These are phyloP conservation scores for Calendula officinalis DNA, from an alignment of 129 eudicot species.

Conservation along the genomic window DNA sequence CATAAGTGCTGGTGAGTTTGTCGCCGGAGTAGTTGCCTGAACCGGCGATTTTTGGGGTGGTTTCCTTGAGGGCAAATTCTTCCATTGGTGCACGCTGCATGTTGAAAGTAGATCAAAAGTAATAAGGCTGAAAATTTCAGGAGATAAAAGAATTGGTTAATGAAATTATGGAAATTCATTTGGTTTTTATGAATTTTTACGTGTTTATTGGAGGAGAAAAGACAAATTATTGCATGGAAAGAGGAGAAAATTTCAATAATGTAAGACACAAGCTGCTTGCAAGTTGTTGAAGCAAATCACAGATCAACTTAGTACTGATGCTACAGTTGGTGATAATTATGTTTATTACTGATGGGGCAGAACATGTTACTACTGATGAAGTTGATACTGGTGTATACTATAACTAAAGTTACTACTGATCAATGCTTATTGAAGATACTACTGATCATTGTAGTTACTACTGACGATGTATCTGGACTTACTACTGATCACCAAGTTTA, in stretches of 20 bases:
- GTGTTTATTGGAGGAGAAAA: constrained; percentile 1
- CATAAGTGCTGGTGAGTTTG: constrained; percentile 77
- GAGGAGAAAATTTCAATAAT: constrained; percentile 17
- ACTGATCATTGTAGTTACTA: no score
- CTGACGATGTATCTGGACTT: no score
- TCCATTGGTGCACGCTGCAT: constrained; percentile 60
- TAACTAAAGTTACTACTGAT: no score
- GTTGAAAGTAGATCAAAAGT: constrained; percentile 10
- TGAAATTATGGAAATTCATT: constrained; percentile 2
- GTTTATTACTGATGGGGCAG: no score
- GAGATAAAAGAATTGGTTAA: background rate
- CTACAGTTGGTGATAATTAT: no score
- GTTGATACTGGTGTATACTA: no score
- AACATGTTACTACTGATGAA: no score
- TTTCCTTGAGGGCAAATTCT: constrained; percentile 81
- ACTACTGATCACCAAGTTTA: no score
- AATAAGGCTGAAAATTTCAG: background rate
- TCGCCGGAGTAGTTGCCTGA: constrained; percentile 73
- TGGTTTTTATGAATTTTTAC: constrained; percentile 5
- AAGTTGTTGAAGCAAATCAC: no score
- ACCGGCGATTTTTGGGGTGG: constrained; percentile 73
- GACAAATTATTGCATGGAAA: constrained; percentile 32
- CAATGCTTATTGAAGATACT: no score
- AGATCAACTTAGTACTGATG: no score
- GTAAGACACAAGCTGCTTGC: constrained; percentile 23